Base-by-base conservation (phyloP, 495 filamentous ascomycete genomes). In the Hypoxylon rickii region DNA sequence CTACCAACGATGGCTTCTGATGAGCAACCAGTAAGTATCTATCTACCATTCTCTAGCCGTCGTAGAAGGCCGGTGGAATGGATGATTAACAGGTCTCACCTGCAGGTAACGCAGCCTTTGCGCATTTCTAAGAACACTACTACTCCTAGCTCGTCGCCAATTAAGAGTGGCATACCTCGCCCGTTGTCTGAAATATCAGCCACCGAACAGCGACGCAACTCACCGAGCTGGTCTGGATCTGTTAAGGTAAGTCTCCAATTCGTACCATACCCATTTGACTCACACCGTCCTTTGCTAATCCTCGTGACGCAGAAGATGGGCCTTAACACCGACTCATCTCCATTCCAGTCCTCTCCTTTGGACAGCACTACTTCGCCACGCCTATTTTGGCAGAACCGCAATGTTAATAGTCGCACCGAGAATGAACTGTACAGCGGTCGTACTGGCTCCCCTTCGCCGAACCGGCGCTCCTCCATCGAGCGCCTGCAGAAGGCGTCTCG, bases 401-500 rank as follows among this genome's bases (percentile, higher is more conserved):
- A 89, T 55, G 84, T 80, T 61, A 80, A 84, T 26, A 82, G 81
- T 58, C 82, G 78, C 52, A 71, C 78, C 4, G 90, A 96, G 67
- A 95, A 95, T 74, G 76, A 67, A 22, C 73, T 83, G 7, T 84
- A 84, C 68, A 82, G 79, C 39, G 77, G 73, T 36, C 82, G 67
- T 72, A 84, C 75, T 40, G 73, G 65, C 22, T 84, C 88, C 8
- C 84, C 83, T 13, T 85, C 86, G 16, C 85, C 87, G 1, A 77
- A 80, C 0, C 87, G 89, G 64, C 87, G 93, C 57, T 86, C 90
- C 3, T 97, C 93, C 8, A 86, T 97, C 49, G 94, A 98, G 73
- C 90, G 91, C 42, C 73, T 98, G 50, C 95, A 97, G 76, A 87
- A 88, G 59, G 91, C 88, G 3, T 96, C 93, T 32, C 87, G 94